Base-by-base conservation (phyloP, 2,329 filamentous ascomycete genomes). In the Colletotrichum sp. region DNA sequence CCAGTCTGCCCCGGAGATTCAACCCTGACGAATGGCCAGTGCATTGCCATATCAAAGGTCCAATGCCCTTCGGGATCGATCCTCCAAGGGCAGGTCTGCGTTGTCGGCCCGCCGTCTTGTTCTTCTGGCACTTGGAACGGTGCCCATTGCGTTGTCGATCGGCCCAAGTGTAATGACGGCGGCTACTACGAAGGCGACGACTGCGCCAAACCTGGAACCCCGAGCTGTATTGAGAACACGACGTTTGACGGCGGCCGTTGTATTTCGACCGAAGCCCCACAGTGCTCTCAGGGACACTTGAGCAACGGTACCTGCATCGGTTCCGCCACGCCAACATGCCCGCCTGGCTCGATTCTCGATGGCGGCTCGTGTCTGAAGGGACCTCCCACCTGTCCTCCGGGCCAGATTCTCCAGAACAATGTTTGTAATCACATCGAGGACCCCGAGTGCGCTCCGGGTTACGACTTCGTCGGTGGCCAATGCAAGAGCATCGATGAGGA, bases 261-360 rank as follows among this genome's bases (percentile, higher is more conserved):
- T 0, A 34, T 63, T 1, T 63, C 59, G 2, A 36, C 0, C 0
- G 26, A 21, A 0, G 0, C n/a, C 9, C 59, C 59, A 0, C 18
- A 36, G 0, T 36, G 59, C 15, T 5, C 13, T 6, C 1, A 36
- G 4, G 59, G 59, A 2, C 59, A 63, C 0, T 1, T 63, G 0
- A 63, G 59, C 59, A 63, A 63, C 26, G 30, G 59, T 2, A 21
- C 28, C 5, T 63, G 59, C 30, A 1, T 63, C 12, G 30, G 0
- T 6, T 13, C 7, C 6, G 8, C 13, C 6, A 10, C 0, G 0
- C 59, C 59, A 2, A 21, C 15, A 5, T 63, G 59, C 16, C 28
- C 28, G 0, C 28, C 4, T 2, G 59, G 30, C 8, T 63, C 59
- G 59, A 36, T 5, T 4, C 59, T 36, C n/a, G 4, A 34, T 4